Evolutionary conservation across 2,329 filamentous ascomycete species (phyloP).

Genomic region (Nectriaceae sp.): DNA sequence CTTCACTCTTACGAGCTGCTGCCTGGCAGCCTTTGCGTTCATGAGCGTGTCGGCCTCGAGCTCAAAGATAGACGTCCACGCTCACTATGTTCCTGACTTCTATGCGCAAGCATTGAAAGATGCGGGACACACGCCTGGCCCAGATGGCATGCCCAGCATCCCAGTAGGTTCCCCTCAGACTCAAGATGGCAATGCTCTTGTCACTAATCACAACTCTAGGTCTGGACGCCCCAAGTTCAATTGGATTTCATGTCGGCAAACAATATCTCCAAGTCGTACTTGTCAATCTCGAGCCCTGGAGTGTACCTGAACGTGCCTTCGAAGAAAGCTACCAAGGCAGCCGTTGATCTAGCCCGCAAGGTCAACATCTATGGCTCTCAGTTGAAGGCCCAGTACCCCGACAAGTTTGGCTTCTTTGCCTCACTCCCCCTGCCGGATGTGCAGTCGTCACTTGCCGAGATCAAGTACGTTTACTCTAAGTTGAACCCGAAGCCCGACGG

Average conservation of each 20-base stretch:
- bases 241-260: conserved; percentile 22
- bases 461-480: conserved; percentile 42
- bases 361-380: conserved; percentile 22
- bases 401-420: conserved; percentile 51
- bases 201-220: conserved; percentile 6
- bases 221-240: conserved; percentile 14
- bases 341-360: conserved; percentile 16
- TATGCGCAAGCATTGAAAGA: conserved; percentile 21
- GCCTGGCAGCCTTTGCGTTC: neutral
- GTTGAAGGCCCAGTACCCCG: conserved; percentile 20
- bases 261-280: conserved; percentile 19
- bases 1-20: conserved; percentile 1
- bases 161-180: conserved; percentile 16
- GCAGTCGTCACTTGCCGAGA: conserved; percentile 47
- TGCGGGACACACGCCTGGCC: conserved; percentile 23
- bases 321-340: conserved; percentile 15
- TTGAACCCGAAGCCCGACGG: conserved; percentile 47
- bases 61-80: conserved; percentile 24
- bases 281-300: conserved; percentile 28
- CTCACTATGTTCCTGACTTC: conserved; percentile 26
- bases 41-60: neutral
- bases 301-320: conserved; percentile 26
- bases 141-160: conserved; percentile 27
- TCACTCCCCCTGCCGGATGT: conserved; percentile 54
- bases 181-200: neutral